Percentiles rank a stretch among this genome's conserved stretches.
Conservation (phyloP, 2,329 filamentous ascomycete species). For the Apiospora koreana region DNA sequence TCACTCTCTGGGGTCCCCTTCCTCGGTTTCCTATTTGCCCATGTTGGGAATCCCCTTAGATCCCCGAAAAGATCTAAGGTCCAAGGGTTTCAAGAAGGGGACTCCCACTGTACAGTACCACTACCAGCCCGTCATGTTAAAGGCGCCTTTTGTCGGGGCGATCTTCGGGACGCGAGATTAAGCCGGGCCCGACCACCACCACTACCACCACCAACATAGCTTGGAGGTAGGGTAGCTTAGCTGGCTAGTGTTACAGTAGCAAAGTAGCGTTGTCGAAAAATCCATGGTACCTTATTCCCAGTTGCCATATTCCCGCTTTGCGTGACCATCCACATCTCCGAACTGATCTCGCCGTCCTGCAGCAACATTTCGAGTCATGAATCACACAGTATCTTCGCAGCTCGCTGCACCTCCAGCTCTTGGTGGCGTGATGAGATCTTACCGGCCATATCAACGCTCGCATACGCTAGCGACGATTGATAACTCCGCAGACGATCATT, state of each 20-base stretch:
- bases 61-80: background rate
- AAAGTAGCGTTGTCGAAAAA: background rate
- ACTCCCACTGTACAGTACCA: background rate
- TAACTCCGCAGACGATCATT: background rate
- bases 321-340: background rate
- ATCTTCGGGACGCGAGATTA: conserved; percentile 2
- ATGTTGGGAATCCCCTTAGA: background rate
- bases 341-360: background rate
- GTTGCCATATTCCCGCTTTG: background rate
- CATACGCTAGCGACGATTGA: background rate
- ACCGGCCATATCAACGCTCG: background rate
- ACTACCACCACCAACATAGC: too few species aligned
- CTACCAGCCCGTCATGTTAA: background rate
- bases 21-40: background rate
- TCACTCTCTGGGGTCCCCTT: background rate
- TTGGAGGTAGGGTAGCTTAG: too few species aligned
- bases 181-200: background rate
- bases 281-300: background rate
- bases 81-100: background rate
- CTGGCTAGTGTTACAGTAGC: too few species aligned
- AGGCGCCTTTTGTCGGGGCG: background rate
- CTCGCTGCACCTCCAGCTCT: background rate
- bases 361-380: background rate
- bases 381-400: background rate
- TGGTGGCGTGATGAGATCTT: background rate